Evolutionary conservation across 305 asterid genomes (phyloP), one percentile per base, ranked within the genome.

Genomic region (Ilex paraguariensis): DNA sequence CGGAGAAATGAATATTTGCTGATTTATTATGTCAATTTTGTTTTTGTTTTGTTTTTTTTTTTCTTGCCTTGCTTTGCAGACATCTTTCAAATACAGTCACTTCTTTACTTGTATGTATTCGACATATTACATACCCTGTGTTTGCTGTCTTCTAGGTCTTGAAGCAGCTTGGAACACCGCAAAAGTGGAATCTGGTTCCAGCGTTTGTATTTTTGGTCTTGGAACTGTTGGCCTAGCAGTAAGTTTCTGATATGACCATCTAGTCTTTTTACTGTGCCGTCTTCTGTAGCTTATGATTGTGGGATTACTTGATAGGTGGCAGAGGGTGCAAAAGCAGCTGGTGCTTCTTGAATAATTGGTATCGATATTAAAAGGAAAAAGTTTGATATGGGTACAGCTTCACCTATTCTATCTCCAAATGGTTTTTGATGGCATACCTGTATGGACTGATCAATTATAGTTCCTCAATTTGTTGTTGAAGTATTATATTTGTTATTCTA

Each of bases 131-230:
- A n/a, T 54, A 40, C 71, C 48, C 10, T 49, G 39, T 70, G 59
- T 54, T 17, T 62, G 36, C 62, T 69, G 61, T 57, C 33, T 72
- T 52, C n/a, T 64, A 93, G 99, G 97, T 71, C 99, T 94, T 79
- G 99, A 98, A 73, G 98, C 98, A 39, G 99, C 88, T 80, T 94
- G 99, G 99, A 91, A 94, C 76, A 90, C 98, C 16, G 98, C 99
- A 44, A 91, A 91, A 76, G 99, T 94, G 50, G 99, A 94, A 81
- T 68, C 89, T 56, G 97, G 98, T 61, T 94, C 99, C 59, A 86
- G 66, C 67, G 98, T 94, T 78, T 98, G 98, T 74, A 40, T 94
- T 63, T 94, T 91, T 77, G 99, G 99, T 65, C 94, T 94, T 14
- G 99, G 97, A 66, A 88, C 96, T 57, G 95, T 94, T 68, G 98